Conservation (phyloP, 768 basidiomycete genomes). For the Russula virescens region DNA sequence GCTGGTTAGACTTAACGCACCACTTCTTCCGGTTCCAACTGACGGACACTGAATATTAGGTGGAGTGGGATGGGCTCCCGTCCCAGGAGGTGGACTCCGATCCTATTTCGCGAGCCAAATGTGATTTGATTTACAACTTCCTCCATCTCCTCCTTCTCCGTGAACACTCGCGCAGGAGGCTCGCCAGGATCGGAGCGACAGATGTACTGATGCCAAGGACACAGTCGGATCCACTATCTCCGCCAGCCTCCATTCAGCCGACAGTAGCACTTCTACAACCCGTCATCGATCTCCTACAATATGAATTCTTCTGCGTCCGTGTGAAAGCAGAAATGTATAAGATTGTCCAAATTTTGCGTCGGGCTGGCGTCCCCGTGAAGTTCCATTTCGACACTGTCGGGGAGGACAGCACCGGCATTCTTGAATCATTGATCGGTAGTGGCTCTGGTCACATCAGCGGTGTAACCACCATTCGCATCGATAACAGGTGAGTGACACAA, state of each 20-base stretch:
- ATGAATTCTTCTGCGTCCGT: conserved; percentile 64
- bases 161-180: conserved; percentile 47
- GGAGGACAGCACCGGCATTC: conserved; percentile 56
- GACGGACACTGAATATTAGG: conserved; percentile 22
- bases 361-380: conserved; percentile 49
- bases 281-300: conserved; percentile 74
- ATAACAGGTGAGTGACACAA: conserved; percentile 45
- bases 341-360: conserved; percentile 43
- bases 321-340: conserved; percentile 53
- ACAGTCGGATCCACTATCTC: conserved; percentile 19
- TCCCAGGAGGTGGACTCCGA: conserved; percentile 8
- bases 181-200: conserved; percentile 33
- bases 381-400: conserved; percentile 61
- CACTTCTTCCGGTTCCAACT: background rate
- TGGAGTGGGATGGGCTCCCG: conserved; percentile 27
- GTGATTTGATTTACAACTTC: conserved; percentile 62
- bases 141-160: conserved; percentile 62
- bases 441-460: conserved; percentile 49
- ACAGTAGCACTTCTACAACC: conserved; percentile 60
- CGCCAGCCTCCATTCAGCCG: conserved; percentile 10
- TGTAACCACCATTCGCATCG: conserved; percentile 67
- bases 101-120: conserved; percentile 31
- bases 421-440: conserved; percentile 43
- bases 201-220: conserved; percentile 24
- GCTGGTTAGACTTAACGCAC: conserved; percentile 42